These are phyloP conservation scores for Xylaria sp. DNA, from an alignment of 2,329 filamentous ascomycete species.

Conservation along the genomic window DNA sequence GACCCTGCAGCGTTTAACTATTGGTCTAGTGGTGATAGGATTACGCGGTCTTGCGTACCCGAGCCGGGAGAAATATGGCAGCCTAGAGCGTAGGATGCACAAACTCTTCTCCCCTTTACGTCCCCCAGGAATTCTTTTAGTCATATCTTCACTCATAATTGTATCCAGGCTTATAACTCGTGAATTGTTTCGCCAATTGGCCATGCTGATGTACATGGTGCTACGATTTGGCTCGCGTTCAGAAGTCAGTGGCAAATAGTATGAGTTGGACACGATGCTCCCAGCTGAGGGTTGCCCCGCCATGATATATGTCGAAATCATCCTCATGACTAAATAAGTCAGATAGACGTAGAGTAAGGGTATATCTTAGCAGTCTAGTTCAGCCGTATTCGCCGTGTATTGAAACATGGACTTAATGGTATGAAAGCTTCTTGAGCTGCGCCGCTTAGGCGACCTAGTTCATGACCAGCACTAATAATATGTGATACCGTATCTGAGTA, in stretches of 20 bases:
- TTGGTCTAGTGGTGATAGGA: neutral
- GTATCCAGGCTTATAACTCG: neutral
- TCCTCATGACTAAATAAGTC: neutral
- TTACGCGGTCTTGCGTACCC: conserved; percentile 30
- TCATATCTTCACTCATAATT: neutral
- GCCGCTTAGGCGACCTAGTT: neutral
- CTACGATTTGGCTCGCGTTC: neutral
- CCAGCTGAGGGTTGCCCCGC: neutral
- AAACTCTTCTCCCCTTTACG: neutral
- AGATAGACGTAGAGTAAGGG: neutral
- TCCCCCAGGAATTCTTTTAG: neutral
- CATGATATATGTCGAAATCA: neutral
- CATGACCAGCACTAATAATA: neutral
- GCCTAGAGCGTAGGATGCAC: conserved; percentile 11
- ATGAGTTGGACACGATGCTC: neutral
- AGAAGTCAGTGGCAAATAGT: neutral
- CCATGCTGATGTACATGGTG: neutral
- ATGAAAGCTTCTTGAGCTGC: neutral
- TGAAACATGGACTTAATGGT: neutral
- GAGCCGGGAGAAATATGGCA: conserved; percentile 12
- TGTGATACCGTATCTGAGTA: neutral
- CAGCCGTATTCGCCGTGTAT: neutral
- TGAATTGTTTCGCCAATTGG: neutral
- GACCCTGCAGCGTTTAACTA: neutral
- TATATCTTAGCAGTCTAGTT: neutral